These are phyloP conservation scores for Raphanus hybrid DNA, from an alignment of 441 rosid species.

Conservation along the genomic window DNA sequence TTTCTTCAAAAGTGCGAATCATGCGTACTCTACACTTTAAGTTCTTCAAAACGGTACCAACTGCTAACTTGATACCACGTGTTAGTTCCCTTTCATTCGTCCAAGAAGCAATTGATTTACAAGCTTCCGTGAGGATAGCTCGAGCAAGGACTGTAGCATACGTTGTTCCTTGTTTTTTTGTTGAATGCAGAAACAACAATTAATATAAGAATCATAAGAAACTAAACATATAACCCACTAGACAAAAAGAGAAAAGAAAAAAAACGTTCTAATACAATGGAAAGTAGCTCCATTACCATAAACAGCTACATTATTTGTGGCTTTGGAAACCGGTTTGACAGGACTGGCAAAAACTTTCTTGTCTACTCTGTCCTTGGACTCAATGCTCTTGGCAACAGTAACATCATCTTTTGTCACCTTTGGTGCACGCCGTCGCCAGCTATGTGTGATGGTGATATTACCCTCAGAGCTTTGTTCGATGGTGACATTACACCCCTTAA, in stretches of 20 bases:
- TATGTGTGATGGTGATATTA: slow-evolving; percentile 77
- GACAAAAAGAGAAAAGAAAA: background rate
- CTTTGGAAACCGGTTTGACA: slow-evolving; percentile 92
- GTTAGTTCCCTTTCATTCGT: slow-evolving; percentile 60
- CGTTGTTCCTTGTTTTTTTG: slow-evolving; percentile 61
- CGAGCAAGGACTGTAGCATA: slow-evolving; percentile 81
- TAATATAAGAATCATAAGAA: background rate
- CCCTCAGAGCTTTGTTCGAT: slow-evolving; percentile 55
- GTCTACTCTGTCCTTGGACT: slow-evolving; percentile 67
- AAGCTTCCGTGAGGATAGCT: slow-evolving; percentile 79
- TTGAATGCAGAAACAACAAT: background rate
- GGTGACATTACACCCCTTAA: slow-evolving; percentile 78
- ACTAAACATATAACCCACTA: background rate
- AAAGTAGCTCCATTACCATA: slow-evolving; percentile 63
- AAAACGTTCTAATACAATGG: background rate
- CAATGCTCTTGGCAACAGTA: slow-evolving; percentile 49
- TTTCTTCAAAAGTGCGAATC: slow-evolving; percentile 92
- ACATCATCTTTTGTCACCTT: slow-evolving; percentile 89
- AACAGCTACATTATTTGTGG: slow-evolving; percentile 88
- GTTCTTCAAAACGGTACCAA: slow-evolving; percentile 72
- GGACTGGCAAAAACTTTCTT: slow-evolving; percentile 90
- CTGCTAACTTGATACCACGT: slow-evolving; percentile 85
- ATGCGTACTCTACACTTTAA: slow-evolving; percentile 81
- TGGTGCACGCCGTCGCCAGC: slow-evolving; percentile 62
- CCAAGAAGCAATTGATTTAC: slow-evolving; percentile 56